Percentiles rank a stretch among this genome's conserved stretches.
phyloP scores from a whole-genome alignment of 139 green algal species.

The Chlorella vulgaris region DNA sequence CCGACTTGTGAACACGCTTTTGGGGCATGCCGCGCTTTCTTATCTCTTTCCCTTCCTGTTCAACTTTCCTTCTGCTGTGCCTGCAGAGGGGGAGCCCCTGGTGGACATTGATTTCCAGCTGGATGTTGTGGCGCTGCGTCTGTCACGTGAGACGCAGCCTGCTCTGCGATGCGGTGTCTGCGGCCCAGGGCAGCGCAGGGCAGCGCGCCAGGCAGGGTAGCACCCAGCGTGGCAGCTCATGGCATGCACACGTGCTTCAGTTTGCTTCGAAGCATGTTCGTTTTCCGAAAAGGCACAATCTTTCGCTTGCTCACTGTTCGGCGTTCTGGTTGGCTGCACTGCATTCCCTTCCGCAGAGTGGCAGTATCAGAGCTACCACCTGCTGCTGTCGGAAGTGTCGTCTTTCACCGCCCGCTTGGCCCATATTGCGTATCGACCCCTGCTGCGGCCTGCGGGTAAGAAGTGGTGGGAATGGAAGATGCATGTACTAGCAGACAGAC shows the following conservation, averaged over 20 bases:
- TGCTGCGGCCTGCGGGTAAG: conserved; percentile 34
- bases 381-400: conserved; percentile 74
- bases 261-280: too few relatives aligned
- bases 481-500: too few relatives aligned
- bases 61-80: background rate
- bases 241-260: too few relatives aligned
- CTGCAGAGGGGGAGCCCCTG: conserved; percentile 35
- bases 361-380: conserved; percentile 79
- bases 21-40: too few relatives aligned
- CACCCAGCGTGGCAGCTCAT: too few relatives aligned
- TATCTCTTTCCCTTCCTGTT: too few relatives aligned
- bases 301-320: too few relatives aligned
- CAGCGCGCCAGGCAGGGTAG: too few relatives aligned
- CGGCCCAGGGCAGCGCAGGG: too few relatives aligned
- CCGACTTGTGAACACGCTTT: background rate
- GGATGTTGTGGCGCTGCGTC: conserved; percentile 53
- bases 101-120: conserved; percentile 52
- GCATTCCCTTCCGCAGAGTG: conserved; percentile 33
- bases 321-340: too few relatives aligned
- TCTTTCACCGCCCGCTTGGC: conserved; percentile 57
- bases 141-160: conserved; percentile 47
- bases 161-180: background rate
- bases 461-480: too few relatives aligned
- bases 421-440: conserved; percentile 65
- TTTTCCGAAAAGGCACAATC: too few relatives aligned